Percentiles rank a stretch among this genome's conserved stretches.
These are phyloP conservation scores for Echinochloa phyllopogon DNA, from an alignment of 176 grass and related monocot species.

Conservation along the genomic window DNA sequence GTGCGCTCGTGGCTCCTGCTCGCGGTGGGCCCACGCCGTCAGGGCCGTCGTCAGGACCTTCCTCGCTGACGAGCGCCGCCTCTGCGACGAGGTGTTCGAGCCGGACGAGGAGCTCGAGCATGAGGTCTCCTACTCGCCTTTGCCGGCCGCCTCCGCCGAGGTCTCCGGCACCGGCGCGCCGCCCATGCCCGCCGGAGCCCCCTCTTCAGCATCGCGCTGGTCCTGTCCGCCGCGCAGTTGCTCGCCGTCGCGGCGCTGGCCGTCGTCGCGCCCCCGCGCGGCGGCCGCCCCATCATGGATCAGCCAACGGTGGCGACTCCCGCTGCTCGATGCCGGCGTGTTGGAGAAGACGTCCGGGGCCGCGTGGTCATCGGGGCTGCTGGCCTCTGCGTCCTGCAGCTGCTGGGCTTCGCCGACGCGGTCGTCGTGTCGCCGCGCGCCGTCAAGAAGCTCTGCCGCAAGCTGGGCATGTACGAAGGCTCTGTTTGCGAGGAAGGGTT, in stretches of 20 bases:
- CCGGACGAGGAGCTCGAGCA: conserved; percentile 50
- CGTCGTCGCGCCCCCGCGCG: background rate
- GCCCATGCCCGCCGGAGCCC: background rate
- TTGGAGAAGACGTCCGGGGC: conserved; percentile 76
- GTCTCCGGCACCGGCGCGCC: background rate
- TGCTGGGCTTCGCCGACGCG: conserved; percentile 78
- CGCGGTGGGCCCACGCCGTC: conserved; percentile 67
- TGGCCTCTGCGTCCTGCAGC: conserved; percentile 69
- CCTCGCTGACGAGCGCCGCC: conserved; percentile 53
- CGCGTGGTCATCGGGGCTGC: background rate
- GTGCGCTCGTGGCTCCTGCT: too few species aligned
- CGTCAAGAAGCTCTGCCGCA: conserved; percentile 74
- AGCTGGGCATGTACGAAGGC: conserved; percentile 87
- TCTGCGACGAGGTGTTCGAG: conserved; percentile 69
- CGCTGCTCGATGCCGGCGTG: conserved; percentile 55
- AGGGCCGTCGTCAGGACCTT: conserved; percentile 44
- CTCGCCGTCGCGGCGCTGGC: conserved; percentile 65
- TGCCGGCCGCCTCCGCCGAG: conserved; percentile 33
- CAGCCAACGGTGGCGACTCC: background rate
- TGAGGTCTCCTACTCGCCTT: conserved; percentile 50
- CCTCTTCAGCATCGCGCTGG: background rate
- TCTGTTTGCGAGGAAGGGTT: too few species aligned
- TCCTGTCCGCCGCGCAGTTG: conserved; percentile 30
- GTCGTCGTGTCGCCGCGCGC: conserved; percentile 61
- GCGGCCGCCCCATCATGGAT: too few species aligned